Evolutionary conservation across 805 yeast genomes (phyloP), one percentile per base, ranked within the genome.

Genomic region (Kazachstania africana): DNA sequence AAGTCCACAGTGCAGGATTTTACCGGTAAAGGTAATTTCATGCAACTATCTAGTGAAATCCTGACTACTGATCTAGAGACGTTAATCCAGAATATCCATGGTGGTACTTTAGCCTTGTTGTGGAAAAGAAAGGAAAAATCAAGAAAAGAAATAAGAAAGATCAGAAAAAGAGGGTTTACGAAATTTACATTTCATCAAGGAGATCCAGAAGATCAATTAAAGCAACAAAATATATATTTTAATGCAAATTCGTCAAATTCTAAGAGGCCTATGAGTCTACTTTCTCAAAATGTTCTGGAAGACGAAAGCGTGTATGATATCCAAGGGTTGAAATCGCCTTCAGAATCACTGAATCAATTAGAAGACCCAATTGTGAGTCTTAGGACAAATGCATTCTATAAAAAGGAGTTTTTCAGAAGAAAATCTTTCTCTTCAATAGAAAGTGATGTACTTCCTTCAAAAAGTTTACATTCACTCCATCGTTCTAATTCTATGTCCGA

Each of bases 1-100:
- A 80, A 78, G 44, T 67, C 72, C 13, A 76, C 85, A 0, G 80
- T 81, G 16, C 80, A 76, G 44, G 91, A 82, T 47, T 63, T 71
- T 5, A 59, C 66, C 22, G 63, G 68, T 15, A 59, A 57, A 33
- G 54, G 57, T 5, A 50, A 55, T 22, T 54, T 58, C 4, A 44
- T 49, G 29, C 53, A 51, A 26, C 33, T 48, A n/a, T 51, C 65
- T 0, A 55, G 50, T 28, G 65, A 60, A 18, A 55, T 62, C 1
- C 34, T 64, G 12, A 62, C 68, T 0, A 45, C 60, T 1, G 65
- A 63, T 35, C 39, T 64, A 17, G 63, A 59, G 18, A 34, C 39
- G 6, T 34, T 55, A 16, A 47, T 54, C 14, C 38, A 40, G 28
- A 47, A 49, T 28, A 39, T 52, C 8, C 50, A 49, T 38, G 53